phyloP scores from a whole-genome alignment of 495 filamentous ascomycete species.

The Penicillium diatomitis region DNA sequence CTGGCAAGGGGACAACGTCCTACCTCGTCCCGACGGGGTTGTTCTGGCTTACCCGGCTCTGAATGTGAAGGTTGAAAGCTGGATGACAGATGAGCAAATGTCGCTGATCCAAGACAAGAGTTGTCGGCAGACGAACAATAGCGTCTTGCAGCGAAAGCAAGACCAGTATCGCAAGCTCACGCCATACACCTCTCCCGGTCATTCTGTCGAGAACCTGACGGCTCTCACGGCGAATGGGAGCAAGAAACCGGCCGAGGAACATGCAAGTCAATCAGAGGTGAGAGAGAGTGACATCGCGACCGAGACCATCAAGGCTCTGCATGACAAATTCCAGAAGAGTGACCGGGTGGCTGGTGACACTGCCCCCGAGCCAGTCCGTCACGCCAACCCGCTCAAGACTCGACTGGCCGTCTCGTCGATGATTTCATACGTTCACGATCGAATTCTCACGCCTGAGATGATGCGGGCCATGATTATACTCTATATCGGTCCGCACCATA shows the following conservation, averaged over 20 bases:
- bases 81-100: conserved; percentile 99
- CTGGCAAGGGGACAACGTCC: conserved; percentile 46
- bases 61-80: conserved; percentile 96
- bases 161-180: conserved; percentile 56
- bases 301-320: conserved; percentile 19
- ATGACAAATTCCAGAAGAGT: conserved; percentile 15
- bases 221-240: conserved; percentile 16
- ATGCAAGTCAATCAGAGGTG: conserved; percentile 27
- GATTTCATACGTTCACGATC: conserved; percentile 96
- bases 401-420: conserved; percentile 87
- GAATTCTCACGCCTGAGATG: conserved; percentile 92
- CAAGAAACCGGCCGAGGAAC: too few species aligned
- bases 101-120: conserved; percentile 78
- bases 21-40: conserved; percentile 73
- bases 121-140: conserved; percentile 64
- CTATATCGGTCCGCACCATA: conserved; percentile 87
- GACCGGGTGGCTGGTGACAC: conserved; percentile 21
- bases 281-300: conserved; percentile 14
- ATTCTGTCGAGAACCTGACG: conserved; percentile 45
- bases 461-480: conserved; percentile 99
- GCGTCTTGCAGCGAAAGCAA: conserved; percentile 68
- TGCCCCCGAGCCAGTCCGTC: conserved; percentile 37
- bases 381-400: conserved; percentile 64
- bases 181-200: conserved; percentile 53
- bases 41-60: conserved; percentile 82